Conservation (phyloP, 176 grass and related monocot genomes). For the Alopecurus myosuroides region DNA sequence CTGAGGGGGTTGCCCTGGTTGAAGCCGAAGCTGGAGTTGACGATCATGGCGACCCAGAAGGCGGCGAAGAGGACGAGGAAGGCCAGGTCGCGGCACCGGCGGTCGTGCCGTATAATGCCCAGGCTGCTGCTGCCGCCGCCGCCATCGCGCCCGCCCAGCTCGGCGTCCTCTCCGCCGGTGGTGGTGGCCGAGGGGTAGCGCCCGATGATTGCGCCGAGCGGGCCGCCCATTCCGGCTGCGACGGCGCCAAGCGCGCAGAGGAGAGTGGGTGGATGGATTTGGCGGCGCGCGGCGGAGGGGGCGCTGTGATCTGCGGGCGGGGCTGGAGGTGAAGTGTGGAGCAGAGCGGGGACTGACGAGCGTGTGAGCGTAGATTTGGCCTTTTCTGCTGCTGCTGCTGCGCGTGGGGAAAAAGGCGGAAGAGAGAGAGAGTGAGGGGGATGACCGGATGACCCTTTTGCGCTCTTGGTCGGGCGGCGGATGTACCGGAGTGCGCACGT, state of each 20-base stretch:
- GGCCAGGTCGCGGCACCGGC: slow-evolving; percentile 75
- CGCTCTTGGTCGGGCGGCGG: not conserved
- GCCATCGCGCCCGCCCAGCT: slow-evolving; percentile 10
- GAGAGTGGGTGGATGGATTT: not conserved
- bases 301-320: not conserved
- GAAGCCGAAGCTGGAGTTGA: slow-evolving; percentile 99
- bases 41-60: slow-evolving; percentile 99
- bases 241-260: not conserved
- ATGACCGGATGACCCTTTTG: not conserved
- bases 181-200: slow-evolving; percentile 58
- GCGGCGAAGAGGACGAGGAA: slow-evolving; percentile 80
- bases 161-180: slow-evolving; percentile 15
- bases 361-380: not conserved
- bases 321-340: not conserved
- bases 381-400: not conserved
- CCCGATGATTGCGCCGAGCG: slow-evolving; percentile 94
- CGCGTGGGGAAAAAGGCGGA: not conserved
- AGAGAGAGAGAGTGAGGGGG: not conserved
- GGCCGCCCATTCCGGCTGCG: slow-evolving; percentile 55
- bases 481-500: too few species aligned
- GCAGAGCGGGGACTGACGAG: not conserved
- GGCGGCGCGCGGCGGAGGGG: not conserved
- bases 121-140: not conserved
- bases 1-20: slow-evolving; percentile 96
- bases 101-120: slow-evolving; percentile 77